Evolutionary conservation across 1,284 basidiomycete species (phyloP), one percentile per base, ranked within the genome.

Genomic region (Tranzscheliella williamsii): DNA sequence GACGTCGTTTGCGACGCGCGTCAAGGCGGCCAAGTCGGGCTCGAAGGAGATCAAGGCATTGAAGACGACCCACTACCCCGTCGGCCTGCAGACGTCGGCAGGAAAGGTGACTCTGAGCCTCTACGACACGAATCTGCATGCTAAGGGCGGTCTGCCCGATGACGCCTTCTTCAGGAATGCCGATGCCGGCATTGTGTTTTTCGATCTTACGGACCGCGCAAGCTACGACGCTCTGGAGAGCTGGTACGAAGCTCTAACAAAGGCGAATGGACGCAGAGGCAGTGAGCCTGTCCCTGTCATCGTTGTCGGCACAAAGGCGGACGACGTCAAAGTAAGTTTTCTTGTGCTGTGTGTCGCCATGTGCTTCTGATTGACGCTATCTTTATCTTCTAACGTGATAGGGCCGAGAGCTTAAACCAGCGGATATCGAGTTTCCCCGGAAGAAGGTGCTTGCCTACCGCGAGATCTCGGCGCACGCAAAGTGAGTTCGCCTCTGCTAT

Each of bases 91-190:
- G 32, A 64, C 60, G 6, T 54, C 54, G 23, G 54, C 60, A 15
- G 60, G 60, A 9, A 36, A 50, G 43, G 60, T 64, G 21, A 41
- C 38, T 26, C 49, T 64, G 26, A 53, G 49, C 40, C 50, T 64
- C 12, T 64, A 50, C 34, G 60, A 64, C 43, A 64, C 60, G 40
- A 54, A 57, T 38, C 39, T 64, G 26, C 60, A 64, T 41, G 54
- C 60, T 31, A 64, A 64, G 47, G 60, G 60, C 21, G 60, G 60
- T 27, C 24, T 57, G n/a, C 54, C 60, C 31, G 50, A 57, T 18
- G 60, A 64, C 36, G 63, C 52, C 38, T 61, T 66, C 44, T 60
- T 61, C 52, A 52, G 62, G 40, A 56, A 42, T 22, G 56, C 62
- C 30, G 56, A 62, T 16, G 56, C 56, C 8, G 40, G 38, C 23